Evolutionary conservation across 2,329 filamentous ascomycete genomes (phyloP).

Genomic region (Paecilomyces sp.): DNA sequence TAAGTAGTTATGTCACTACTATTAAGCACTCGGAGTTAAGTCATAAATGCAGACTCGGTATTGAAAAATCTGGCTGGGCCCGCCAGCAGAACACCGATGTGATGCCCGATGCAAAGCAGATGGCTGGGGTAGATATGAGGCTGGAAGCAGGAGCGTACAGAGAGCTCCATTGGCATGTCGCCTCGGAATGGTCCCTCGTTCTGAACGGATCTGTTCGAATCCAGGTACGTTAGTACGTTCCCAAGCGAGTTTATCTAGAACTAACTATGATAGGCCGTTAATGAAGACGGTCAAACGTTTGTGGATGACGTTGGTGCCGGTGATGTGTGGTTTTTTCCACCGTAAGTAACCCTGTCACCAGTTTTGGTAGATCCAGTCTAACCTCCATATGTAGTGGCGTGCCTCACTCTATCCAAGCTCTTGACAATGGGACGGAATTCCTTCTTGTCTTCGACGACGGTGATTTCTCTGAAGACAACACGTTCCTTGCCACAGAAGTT

Average conservation of each 20-base stretch:
- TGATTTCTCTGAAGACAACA: slow-evolving; percentile 62
- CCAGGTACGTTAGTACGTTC: slow-evolving; percentile 14
- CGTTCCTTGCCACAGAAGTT: slow-evolving; percentile 62
- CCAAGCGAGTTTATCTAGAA: not conserved
- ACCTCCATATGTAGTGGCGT: slow-evolving; percentile 43
- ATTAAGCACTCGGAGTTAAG: not conserved
- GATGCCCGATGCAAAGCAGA: slow-evolving; percentile 43
- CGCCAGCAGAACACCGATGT: slow-evolving; percentile 47
- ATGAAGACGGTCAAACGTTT: slow-evolving; percentile 62
- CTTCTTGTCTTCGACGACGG: slow-evolving; percentile 57
- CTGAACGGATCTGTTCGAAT: slow-evolving; percentile 33
- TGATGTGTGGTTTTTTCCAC: slow-evolving; percentile 76
- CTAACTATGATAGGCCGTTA: slow-evolving; percentile 19
- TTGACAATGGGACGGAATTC: slow-evolving; percentile 61
- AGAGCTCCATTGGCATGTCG: slow-evolving; percentile 52
- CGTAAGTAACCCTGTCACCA: slow-evolving; percentile 24
- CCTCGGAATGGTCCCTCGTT: slow-evolving; percentile 31
- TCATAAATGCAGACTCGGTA: slow-evolving; percentile 26
- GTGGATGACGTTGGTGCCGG: slow-evolving; percentile 70
- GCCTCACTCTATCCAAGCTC: slow-evolving; percentile 68
- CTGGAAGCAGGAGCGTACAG: slow-evolving; percentile 52
- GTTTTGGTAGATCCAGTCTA: not conserved
- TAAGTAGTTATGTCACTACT: slow-evolving; percentile 3
- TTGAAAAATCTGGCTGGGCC: slow-evolving; percentile 45
- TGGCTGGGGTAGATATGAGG: slow-evolving; percentile 56